Evolutionary conservation across 2,329 filamentous ascomycete species (phyloP), one percentile per base, ranked within the genome.

Genomic region (Ramichloridium luteum): DNA sequence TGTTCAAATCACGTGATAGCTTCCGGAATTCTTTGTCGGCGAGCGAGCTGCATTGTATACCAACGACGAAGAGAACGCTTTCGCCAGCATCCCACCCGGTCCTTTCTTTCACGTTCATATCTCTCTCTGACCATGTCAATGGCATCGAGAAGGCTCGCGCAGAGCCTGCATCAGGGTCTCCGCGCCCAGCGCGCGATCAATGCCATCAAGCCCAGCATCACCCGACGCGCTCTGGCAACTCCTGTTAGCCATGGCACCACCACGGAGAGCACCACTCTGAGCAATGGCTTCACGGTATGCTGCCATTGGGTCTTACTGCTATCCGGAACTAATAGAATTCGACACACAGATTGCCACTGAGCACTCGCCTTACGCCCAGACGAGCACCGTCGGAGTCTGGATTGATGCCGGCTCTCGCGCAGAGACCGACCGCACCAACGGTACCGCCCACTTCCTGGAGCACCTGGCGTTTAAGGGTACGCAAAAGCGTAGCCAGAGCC

Each of bases 381-480:
- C 90, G 41, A 93, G 86, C 54, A 96, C 88, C 34, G 86, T 96
- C 54, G 90, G 90, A 60, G 84, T 98, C 48, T 98, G 90, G 86
- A 98, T 98, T 62, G 92, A 98, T 67, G 88, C 92, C 61, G 90
- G 90, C 60, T 94, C 85, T 64, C 76, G 90, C 64, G 85, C 90
- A 61, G 90, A 98, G 74, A 98, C 90, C 51, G 78, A 90, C 67
- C 85, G 85, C 75, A 96, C 83, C 58, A 98, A 96, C 70, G 90
- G 90, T 65, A 98, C 90, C 53, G 90, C 90, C 57, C 90, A 98
- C 70, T 98, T 98, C 73, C 77, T 98, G 54, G 90, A 98, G 74
- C 90, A 98, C 70, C 75, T 98, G 62, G 92, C 92, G 53, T 98
- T 98, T 78, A 98, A 98, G 86, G 90, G 90, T 52, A 98, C 90